phyloP scores from a whole-genome alignment of 495 filamentous ascomycete species.

The Penicillium arizonense region DNA sequence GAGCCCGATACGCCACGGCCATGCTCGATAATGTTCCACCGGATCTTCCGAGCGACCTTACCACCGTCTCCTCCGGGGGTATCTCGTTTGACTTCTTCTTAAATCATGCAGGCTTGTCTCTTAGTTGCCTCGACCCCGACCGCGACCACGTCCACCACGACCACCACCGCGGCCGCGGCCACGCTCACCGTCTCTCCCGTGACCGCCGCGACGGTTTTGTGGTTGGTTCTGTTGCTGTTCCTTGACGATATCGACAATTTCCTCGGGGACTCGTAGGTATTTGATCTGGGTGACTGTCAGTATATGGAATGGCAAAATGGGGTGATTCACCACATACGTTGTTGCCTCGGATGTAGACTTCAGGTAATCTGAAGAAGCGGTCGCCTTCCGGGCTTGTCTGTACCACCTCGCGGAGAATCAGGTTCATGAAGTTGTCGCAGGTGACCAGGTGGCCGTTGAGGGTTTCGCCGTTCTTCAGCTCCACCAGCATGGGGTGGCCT shows the following conservation, averaged over 20 bases:
- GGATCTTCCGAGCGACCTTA: slow-evolving; percentile 30
- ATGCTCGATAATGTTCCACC: slow-evolving; percentile 41
- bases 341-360: slow-evolving; percentile 95
- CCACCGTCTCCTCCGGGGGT: slow-evolving; percentile 35
- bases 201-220: slow-evolving; percentile 65
- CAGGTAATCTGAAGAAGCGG: slow-evolving; percentile 84
- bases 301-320: background rate
- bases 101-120: slow-evolving; percentile 25
- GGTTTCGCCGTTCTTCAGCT: slow-evolving; percentile 98
- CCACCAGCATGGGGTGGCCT: slow-evolving; percentile 98
- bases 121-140: slow-evolving; percentile 45
- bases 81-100: slow-evolving; percentile 36
- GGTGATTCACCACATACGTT: slow-evolving; percentile 62
- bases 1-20: slow-evolving; percentile 46
- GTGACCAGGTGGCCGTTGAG: slow-evolving; percentile 92
- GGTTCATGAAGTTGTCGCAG: slow-evolving; percentile 99
- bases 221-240: slow-evolving; percentile 76
- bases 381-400: slow-evolving; percentile 95
- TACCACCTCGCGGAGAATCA: slow-evolving; percentile 95
- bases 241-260: slow-evolving; percentile 90
- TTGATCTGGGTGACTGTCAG: slow-evolving; percentile 69
- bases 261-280: slow-evolving; percentile 92
- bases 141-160: slow-evolving; percentile 52
- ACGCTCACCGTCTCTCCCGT: slow-evolving; percentile 58
- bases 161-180: slow-evolving; percentile 49